These are phyloP conservation scores for Candolleomyces efflorescens DNA, from an alignment of 768 basidiomycete species.

Conservation along the genomic window DNA sequence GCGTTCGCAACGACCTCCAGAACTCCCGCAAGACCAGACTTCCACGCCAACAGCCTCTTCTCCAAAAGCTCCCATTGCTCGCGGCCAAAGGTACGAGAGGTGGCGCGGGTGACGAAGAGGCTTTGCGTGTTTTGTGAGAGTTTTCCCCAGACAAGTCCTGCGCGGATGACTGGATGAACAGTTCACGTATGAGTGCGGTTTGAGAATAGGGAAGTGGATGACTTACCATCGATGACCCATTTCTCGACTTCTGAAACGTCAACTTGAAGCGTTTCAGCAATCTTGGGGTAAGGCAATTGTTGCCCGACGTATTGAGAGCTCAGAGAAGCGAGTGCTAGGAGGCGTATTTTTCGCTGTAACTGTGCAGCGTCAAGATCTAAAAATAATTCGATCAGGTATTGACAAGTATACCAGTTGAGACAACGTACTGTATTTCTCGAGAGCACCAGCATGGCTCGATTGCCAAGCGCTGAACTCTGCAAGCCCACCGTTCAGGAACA, in stretches of 20 bases:
- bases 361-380: conserved; percentile 53
- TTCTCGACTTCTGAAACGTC: conserved; percentile 67
- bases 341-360: conserved; percentile 75
- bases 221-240: conserved; percentile 82
- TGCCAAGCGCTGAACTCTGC: conserved; percentile 62
- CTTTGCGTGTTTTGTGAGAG: conserved; percentile 78
- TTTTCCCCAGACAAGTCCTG: conserved; percentile 74
- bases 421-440: conserved; percentile 57
- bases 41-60: conserved; percentile 73
- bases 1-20: conserved; percentile 65
- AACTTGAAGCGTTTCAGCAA: conserved; percentile 66
- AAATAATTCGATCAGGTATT: too few relatives aligned
- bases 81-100: conserved; percentile 69
- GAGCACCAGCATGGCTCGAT: conserved; percentile 37
- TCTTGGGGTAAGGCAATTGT: conserved; percentile 64
- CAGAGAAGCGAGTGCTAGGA: conserved; percentile 71
- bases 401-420: conserved; percentile 8
- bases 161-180: conserved; percentile 62
- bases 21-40: conserved; percentile 62
- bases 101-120: conserved; percentile 68
- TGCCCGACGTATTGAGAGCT: conserved; percentile 75
- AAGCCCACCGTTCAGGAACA: conserved; percentile 66
- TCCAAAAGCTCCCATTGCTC: conserved; percentile 80
- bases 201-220: background rate
- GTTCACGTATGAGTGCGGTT: background rate